Conservation (phyloP, 441 rosid genomes). For the Erodium chrysanthum region DNA sequence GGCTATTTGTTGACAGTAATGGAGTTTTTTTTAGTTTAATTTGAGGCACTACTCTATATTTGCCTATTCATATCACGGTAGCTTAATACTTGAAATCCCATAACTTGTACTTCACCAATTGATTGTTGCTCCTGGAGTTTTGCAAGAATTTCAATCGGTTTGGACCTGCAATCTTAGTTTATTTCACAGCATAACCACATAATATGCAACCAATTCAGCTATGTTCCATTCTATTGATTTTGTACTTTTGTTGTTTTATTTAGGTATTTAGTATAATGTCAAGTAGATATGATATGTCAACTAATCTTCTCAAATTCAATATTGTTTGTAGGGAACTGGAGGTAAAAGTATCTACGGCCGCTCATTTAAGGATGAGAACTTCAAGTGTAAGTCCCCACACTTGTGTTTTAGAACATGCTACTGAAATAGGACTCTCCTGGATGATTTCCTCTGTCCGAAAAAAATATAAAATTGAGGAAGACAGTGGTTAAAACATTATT, state of each 20-base stretch:
- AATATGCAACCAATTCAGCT: neutral
- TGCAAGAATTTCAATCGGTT: no score
- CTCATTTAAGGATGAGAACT: conserved; percentile 89
- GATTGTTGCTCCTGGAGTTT: no score
- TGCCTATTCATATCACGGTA: no score
- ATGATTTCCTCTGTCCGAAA: neutral
- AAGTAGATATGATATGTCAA: neutral
- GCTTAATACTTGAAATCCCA: no score
- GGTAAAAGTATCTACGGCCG: conserved; percentile 98
- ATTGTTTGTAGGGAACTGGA: conserved; percentile 82
- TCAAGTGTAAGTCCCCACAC: conserved; percentile 59
- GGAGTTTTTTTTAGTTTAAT: no score
- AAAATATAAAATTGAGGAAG: neutral
- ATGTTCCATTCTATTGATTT: neutral
- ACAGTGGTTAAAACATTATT: neutral
- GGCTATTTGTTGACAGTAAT: no score
- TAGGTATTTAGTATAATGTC: neutral
- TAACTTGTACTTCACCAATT: no score
- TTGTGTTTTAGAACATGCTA: neutral
- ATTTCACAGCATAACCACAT: neutral
- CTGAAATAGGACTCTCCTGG: neutral
- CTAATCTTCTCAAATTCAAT: conserved; percentile 17
- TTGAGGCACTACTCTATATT: no score
- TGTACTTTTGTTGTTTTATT: neutral
- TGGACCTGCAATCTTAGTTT: neutral